These are phyloP conservation scores for Boletus reticuloceps DNA, from an alignment of 768 basidiomycete species.

Conservation along the genomic window DNA sequence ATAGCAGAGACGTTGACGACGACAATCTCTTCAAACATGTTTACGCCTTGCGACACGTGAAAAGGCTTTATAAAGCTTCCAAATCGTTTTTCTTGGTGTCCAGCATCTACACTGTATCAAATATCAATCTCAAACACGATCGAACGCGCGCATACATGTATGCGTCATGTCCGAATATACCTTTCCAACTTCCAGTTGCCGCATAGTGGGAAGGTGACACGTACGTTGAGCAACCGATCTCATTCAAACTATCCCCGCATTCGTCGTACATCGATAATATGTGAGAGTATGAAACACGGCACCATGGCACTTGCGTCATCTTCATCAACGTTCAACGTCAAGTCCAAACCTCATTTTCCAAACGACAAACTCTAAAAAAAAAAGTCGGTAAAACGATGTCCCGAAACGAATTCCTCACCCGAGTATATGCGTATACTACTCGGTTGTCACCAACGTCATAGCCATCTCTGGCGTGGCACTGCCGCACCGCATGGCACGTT, in stretches of 20 bases:
- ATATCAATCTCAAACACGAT: neutral
- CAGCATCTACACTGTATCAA: neutral
- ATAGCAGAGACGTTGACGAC: constrained; percentile 1
- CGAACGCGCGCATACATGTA: neutral
- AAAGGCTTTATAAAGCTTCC: neutral
- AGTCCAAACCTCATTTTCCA: neutral
- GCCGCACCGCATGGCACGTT: neutral
- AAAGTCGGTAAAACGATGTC: neutral
- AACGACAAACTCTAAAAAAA: neutral
- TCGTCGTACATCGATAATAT: too few relatives aligned
- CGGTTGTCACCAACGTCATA: neutral
- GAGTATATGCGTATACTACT: too few relatives aligned
- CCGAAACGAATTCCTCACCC: neutral
- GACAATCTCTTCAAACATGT: neutral
- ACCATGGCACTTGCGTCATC: neutral
- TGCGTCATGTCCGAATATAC: neutral
- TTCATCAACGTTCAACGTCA: too few relatives aligned
- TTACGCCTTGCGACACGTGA: neutral
- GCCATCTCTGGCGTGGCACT: neutral
- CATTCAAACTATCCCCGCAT: neutral
- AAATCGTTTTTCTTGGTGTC: neutral
- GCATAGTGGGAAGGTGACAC: too few relatives aligned
- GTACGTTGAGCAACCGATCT: neutral
- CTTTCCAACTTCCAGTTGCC: neutral
- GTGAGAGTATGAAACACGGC: neutral